A percentile compares a stretch with the other conserved stretches of the same genome.
phyloP scores from a whole-genome alignment of 805 yeast genomes.

The Pichia occidentalis region DNA sequence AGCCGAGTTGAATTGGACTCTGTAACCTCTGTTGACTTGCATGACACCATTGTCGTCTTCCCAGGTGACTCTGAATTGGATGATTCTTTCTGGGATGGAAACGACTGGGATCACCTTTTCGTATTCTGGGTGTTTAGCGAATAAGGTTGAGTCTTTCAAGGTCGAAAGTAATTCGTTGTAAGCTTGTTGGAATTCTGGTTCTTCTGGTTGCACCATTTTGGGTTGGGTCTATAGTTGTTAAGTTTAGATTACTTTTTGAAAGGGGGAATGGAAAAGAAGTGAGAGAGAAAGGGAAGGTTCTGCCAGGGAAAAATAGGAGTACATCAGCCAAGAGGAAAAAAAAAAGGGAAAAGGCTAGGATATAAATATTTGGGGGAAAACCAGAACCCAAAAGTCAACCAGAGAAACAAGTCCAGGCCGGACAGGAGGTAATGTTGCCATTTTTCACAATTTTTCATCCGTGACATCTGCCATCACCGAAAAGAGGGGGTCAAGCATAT shows the following conservation, averaged over 20 bases:
- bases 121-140: conserved; percentile 83
- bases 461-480: too few species aligned
- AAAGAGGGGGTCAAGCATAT: too few species aligned
- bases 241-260: background rate
- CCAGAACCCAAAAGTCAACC: background rate
- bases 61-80: conserved; percentile 97
- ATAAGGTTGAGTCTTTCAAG: conserved; percentile 84
- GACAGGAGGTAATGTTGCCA: too few species aligned
- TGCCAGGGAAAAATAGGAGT: background rate
- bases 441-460: too few species aligned
- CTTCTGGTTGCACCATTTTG: conserved; percentile 76
- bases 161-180: conserved; percentile 88
- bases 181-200: conserved; percentile 99
- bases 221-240: conserved; percentile 1
- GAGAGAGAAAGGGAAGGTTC: background rate
- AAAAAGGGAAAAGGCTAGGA: background rate
- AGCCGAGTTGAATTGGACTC: conserved; percentile 98
- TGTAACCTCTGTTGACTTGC: conserved; percentile 94
- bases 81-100: conserved; percentile 90
- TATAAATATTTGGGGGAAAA: background rate
- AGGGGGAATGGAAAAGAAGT: background rate
- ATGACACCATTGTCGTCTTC: conserved; percentile 89
- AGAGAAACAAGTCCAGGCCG: background rate
- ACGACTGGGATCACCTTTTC: conserved; percentile 83
- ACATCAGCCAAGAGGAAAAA: conserved; percentile 4